Conservation (phyloP, 164 flowering plant species). For the Annona squamosa region DNA sequence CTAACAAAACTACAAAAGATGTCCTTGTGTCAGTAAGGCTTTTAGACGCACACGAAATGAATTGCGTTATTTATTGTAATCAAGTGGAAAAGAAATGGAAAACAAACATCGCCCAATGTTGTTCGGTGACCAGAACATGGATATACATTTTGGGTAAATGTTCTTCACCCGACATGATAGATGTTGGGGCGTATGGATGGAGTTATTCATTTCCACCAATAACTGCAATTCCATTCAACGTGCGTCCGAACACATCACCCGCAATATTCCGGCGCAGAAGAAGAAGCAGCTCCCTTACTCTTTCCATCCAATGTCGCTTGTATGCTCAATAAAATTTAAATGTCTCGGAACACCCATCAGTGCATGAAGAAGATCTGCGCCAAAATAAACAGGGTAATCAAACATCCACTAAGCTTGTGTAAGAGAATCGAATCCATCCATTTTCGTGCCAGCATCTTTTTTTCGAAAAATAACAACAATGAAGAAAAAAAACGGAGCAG, state of each 20-base stretch:
- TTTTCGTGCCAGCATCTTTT: not conserved
- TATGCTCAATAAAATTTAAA: constrained; percentile 79
- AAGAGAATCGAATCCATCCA: not conserved
- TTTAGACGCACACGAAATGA: not conserved
- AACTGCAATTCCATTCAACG: not conserved
- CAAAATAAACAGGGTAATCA: not conserved
- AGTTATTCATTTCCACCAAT: not conserved
- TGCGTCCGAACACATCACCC: not conserved
- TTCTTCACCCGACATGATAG: no score
- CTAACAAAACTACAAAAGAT: not conserved
- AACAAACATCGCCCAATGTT: not conserved
- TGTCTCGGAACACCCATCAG: constrained; percentile 50
- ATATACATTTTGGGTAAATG: not conserved
- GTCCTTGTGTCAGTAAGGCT: not conserved
- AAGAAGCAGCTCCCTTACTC: constrained; percentile 39
- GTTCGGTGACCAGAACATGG: not conserved
- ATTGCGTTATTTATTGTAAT: not conserved
- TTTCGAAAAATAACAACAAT: not conserved
- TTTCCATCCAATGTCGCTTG: constrained; percentile 91
- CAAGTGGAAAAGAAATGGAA: not conserved
- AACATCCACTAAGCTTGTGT: not conserved
- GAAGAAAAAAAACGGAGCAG: not conserved
- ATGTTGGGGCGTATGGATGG: not conserved
- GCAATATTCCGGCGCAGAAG: not conserved
- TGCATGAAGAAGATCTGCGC: constrained; percentile 57